phyloP scores from a whole-genome alignment of 2,329 filamentous ascomycete genomes.

The Rhynchosporium agropyri region DNA sequence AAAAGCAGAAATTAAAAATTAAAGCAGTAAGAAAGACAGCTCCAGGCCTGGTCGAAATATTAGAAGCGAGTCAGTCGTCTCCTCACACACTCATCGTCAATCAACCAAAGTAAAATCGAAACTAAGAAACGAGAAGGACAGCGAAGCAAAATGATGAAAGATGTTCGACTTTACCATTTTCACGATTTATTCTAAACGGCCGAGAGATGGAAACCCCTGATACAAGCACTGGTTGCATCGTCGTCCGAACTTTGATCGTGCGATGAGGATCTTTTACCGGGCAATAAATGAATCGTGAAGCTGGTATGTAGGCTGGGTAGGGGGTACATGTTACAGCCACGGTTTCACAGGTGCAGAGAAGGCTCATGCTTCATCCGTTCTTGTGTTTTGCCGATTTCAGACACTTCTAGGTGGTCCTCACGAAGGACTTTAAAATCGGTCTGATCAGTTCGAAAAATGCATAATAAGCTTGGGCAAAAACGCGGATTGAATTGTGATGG shows the following conservation, averaged over 20 bases:
- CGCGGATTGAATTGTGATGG: no score
- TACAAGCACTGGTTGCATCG: background rate
- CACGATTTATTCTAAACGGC: no score
- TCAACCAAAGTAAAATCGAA: background rate
- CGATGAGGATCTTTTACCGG: conserved; percentile 3
- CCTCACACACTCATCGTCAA: conserved; percentile 4
- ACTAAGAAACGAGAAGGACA: background rate
- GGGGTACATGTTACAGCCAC: background rate
- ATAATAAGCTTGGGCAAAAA: no score
- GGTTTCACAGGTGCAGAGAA: conserved; percentile 3
- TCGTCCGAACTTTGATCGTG: background rate
- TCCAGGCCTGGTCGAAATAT: background rate
- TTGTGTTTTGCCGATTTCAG: background rate
- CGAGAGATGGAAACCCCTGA: conserved; percentile 5
- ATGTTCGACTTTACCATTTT: background rate
- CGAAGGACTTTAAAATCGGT: background rate
- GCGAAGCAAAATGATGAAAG: conserved; percentile 1
- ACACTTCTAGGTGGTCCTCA: background rate
- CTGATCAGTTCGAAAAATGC: no score
- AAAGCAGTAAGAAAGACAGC: background rate
- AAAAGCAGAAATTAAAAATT: background rate
- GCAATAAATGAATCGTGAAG: conserved; percentile 12
- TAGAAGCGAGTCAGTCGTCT: conserved; percentile 5
- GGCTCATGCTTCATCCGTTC: background rate
- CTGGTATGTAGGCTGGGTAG: no score